phyloP scores from a whole-genome alignment of 768 basidiomycete species.

The Paxillus ammoniavirescens region DNA sequence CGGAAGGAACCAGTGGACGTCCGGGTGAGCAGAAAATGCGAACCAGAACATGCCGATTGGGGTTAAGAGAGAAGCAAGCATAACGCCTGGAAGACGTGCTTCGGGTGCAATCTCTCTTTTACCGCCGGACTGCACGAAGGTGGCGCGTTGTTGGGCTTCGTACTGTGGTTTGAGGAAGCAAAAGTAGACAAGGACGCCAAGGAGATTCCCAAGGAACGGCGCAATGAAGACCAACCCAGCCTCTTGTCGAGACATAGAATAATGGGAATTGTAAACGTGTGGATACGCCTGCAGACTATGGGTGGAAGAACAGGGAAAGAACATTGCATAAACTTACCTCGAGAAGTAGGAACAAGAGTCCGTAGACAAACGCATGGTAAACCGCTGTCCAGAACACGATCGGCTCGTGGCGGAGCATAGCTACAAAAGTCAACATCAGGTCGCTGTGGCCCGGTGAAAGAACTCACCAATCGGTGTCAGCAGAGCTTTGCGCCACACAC shows the following conservation, averaged over 20 bases:
- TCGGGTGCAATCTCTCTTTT: constrained; percentile 20
- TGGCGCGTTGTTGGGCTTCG: constrained; percentile 12
- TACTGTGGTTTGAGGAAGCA: constrained; percentile 21
- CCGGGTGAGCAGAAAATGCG: constrained; percentile 18
- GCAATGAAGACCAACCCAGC: constrained; percentile 22
- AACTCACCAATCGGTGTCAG: constrained; percentile 17
- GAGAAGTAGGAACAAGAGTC: constrained; percentile 29
- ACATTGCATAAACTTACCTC: constrained; percentile 11
- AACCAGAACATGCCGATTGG: constrained; percentile 28
- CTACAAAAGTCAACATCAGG: constrained; percentile 5
- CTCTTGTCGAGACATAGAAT: constrained; percentile 21
- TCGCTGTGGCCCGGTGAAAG: neutral
- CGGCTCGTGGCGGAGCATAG: constrained; percentile 24
- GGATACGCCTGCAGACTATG: constrained; percentile 19
- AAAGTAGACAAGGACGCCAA: constrained; percentile 24
- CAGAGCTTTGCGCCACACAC: constrained; percentile 13
- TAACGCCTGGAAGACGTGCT: constrained; percentile 20
- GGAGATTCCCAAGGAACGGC: constrained; percentile 22
- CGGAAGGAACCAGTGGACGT: constrained; percentile 21
- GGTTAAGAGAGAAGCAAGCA: constrained; percentile 17
- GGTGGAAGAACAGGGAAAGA: neutral
- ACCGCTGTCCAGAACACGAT: constrained; percentile 27
- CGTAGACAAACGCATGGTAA: constrained; percentile 28
- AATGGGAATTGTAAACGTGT: constrained; percentile 19
- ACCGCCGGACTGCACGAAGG: constrained; percentile 14